Evolutionary conservation across 2,329 filamentous ascomycete genomes (phyloP).

Genomic region (Magnaporthiopsis rhizophila): DNA sequence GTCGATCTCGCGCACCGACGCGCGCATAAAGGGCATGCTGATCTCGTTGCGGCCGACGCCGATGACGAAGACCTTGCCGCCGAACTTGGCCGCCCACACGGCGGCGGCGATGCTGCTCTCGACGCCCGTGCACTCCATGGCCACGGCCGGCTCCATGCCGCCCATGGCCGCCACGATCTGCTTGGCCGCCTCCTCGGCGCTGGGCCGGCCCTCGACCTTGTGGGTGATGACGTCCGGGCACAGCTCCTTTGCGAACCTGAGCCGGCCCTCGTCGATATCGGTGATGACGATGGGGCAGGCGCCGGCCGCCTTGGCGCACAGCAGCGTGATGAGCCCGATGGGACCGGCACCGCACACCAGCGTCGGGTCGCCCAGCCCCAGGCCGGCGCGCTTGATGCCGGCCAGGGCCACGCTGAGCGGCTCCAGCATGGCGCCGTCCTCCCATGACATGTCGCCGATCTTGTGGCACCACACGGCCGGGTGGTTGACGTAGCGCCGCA

Average conservation of each 20-base stretch:
- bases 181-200: constrained; percentile 63
- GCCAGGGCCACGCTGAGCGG: constrained; percentile 84
- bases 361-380: constrained; percentile 78
- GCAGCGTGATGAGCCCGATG: constrained; percentile 81
- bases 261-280: constrained; percentile 80
- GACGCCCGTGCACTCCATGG: constrained; percentile 90
- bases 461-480: constrained; percentile 94
- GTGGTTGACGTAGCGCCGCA: constrained; percentile 91
- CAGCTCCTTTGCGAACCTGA: constrained; percentile 77
- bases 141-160: constrained; percentile 71
- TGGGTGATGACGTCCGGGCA: constrained; percentile 74
- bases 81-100: constrained; percentile 88
- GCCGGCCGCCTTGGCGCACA: constrained; percentile 78
- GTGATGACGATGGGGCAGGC: constrained; percentile 89
- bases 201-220: constrained; percentile 57
- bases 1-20: constrained; percentile 86
- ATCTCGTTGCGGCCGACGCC: constrained; percentile 95
- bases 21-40: constrained; percentile 89
- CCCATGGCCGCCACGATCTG: constrained; percentile 63
- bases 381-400: constrained; percentile 72
- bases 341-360: constrained; percentile 89
- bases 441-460: constrained; percentile 84
- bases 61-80: constrained; percentile 94
- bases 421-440: constrained; percentile 86
- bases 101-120: constrained; percentile 80